Percentiles rank a stretch among this genome's conserved stretches.
Conservation (phyloP, 2,329 filamentous ascomycete genomes). For the Capronia americana region DNA sequence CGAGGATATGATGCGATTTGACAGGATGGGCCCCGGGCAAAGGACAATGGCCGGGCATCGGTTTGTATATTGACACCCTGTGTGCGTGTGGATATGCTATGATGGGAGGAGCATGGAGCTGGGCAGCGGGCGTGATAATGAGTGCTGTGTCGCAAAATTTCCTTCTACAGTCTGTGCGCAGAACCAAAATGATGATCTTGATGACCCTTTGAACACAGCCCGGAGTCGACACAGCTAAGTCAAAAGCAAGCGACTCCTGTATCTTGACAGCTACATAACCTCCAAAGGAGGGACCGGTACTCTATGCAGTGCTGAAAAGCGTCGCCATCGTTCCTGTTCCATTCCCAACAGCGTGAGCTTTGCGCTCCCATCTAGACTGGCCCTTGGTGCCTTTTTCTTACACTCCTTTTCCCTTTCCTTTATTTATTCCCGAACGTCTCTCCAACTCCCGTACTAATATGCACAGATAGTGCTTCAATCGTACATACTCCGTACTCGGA, state of each 20-base stretch:
- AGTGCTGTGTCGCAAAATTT: not conserved
- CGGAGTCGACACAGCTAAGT: not conserved
- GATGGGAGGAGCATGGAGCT: not conserved
- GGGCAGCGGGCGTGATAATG: not conserved
- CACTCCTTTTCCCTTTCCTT: not conserved
- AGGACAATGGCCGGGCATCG: not conserved
- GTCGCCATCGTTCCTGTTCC: not conserved
- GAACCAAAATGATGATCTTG: not conserved
- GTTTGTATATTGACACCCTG: not conserved
- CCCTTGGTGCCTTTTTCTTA: not conserved
- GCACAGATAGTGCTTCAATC: no score
- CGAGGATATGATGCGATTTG: constrained; percentile 1
- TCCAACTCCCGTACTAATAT: no score
- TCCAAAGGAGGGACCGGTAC: not conserved
- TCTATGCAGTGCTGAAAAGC: no score
- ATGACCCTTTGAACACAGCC: constrained; percentile 2
- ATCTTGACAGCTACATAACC: not conserved
- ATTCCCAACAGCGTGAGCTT: not conserved
- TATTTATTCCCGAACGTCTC: not conserved
- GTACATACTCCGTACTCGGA: no score
- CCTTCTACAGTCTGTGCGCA: not conserved
- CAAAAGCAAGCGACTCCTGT: not conserved
- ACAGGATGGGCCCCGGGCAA: not conserved
- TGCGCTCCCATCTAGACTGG: not conserved
- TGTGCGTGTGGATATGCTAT: not conserved